A percentile compares a stretch with the other conserved stretches of the same genome.
Conservation (phyloP, 768 basidiomycete genomes). For the Boletus reticulatus region DNA sequence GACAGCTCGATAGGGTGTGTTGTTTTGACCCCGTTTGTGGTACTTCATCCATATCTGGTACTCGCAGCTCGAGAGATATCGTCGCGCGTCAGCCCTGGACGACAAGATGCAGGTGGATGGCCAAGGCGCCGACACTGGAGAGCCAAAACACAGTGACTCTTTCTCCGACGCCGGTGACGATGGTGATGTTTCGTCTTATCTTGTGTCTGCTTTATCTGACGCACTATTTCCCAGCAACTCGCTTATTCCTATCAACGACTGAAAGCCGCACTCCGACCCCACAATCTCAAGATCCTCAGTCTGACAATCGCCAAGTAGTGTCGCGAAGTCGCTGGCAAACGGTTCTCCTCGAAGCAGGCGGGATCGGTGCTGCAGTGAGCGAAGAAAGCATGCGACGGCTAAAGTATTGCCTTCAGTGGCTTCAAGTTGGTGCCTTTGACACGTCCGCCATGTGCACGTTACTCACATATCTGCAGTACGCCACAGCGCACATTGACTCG, state of each 20-base stretch:
- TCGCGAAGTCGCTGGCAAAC: constrained; percentile 85
- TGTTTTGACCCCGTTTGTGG: neutral
- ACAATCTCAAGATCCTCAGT: constrained; percentile 16
- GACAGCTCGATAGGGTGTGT: constrained; percentile 79
- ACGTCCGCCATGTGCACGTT: neutral
- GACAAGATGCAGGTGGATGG: constrained; percentile 30
- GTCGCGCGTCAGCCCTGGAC: constrained; percentile 37
- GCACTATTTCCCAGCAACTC: neutral
- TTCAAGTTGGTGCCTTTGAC: constrained; percentile 55
- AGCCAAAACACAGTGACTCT: constrained; percentile 1
- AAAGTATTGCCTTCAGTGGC: constrained; percentile 85
- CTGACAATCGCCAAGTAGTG: constrained; percentile 49
- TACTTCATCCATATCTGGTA: neutral
- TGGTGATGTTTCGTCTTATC: constrained; percentile 13
- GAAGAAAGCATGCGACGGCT: constrained; percentile 88
- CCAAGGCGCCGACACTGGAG: neutral
- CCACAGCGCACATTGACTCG: constrained; percentile 82
- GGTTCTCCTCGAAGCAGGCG: constrained; percentile 82
- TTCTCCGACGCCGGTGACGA: neutral
- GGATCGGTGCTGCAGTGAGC: constrained; percentile 82
- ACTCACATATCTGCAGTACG: constrained; percentile 52
- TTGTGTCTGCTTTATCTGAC: neutral
- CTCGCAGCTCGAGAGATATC: constrained; percentile 48
- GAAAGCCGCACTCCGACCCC: constrained; percentile 25
- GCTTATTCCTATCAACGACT: neutral